phyloP scores from a whole-genome alignment of 495 filamentous ascomycete genomes.

The Penicillium ochrochloron region DNA sequence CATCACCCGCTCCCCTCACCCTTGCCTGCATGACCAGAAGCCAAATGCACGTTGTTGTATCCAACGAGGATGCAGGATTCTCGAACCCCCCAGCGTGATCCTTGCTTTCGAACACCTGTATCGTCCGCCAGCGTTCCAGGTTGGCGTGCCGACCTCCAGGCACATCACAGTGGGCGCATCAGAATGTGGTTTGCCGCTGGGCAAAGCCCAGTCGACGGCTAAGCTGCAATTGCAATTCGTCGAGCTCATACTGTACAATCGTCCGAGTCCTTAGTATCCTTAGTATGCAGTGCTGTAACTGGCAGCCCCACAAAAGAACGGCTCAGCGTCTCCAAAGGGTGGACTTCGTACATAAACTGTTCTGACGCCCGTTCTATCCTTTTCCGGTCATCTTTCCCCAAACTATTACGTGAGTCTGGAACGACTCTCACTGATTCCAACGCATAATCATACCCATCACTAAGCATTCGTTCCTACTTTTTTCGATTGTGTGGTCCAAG shows the following conservation, averaged over 20 bases:
- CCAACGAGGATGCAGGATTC: slow-evolving; percentile 16
- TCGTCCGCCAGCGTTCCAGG: slow-evolving; percentile 17
- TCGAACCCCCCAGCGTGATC: neutral
- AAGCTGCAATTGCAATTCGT: slow-evolving; percentile 18
- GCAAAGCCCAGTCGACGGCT: slow-evolving; percentile 7
- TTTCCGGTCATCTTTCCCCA: slow-evolving; percentile 6
- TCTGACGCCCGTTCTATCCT: slow-evolving; percentile 13
- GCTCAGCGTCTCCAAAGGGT: neutral
- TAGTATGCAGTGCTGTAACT: neutral
- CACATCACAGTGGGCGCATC: slow-evolving; percentile 11
- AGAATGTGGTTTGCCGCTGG: slow-evolving; percentile 16
- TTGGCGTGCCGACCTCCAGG: slow-evolving; percentile 13
- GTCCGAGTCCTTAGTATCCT: slow-evolving; percentile 13
- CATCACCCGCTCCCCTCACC: slow-evolving; percentile 17
- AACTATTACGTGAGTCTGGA: neutral
- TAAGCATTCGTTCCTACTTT: neutral
- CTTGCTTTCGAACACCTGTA: neutral
- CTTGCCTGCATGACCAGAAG: slow-evolving; percentile 15
- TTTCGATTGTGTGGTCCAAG: neutral
- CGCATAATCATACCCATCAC: neutral
- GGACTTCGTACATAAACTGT: slow-evolving; percentile 20
- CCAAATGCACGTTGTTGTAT: neutral
- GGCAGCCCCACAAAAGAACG: slow-evolving; percentile 16
- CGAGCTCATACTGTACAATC: slow-evolving; percentile 6
- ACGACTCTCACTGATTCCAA: neutral